Evolutionary conservation across 2,329 filamentous ascomycete species (phyloP).

Genomic region (Chrysoporthe austroafricana): DNA sequence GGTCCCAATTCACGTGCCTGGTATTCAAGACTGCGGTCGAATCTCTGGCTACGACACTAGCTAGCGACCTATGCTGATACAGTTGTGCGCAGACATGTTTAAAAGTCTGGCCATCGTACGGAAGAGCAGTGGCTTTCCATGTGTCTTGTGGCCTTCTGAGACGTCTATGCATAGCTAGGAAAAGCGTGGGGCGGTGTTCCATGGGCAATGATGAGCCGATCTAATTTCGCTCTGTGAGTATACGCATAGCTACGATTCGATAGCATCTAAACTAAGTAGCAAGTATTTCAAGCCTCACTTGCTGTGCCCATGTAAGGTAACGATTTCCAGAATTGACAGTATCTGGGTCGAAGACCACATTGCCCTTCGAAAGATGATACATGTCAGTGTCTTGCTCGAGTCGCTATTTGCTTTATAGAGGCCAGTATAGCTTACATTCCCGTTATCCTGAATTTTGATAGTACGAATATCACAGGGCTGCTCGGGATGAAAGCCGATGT

Average conservation of each 20-base stretch:
- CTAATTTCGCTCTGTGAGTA: not conserved
- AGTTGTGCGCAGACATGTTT: conserved; percentile 20
- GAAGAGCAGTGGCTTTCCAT: conserved; percentile 23
- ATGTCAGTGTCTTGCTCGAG: not conserved
- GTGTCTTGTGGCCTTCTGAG: not conserved
- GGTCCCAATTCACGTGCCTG: conserved; percentile 24
- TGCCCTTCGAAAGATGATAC: not conserved
- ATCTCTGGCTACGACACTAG: conserved; percentile 14
- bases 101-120: conserved; percentile 28
- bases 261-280: not conserved
- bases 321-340: not conserved
- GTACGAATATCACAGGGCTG: not conserved
- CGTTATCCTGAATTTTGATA: not conserved
- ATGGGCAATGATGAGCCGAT: not conserved
- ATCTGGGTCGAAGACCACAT: not conserved
- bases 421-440: not conserved
- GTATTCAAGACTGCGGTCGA: conserved; percentile 29
- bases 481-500: not conserved
- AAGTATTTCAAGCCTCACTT: not conserved
- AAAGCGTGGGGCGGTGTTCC: not conserved
- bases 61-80: conserved; percentile 32
- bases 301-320: not conserved
- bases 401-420: not conserved
- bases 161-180: conserved; percentile 6
- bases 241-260: not conserved